These are phyloP conservation scores for Cercospora zeae-maydis DNA, from an alignment of 2,329 filamentous ascomycete genomes.

Conservation along the genomic window DNA sequence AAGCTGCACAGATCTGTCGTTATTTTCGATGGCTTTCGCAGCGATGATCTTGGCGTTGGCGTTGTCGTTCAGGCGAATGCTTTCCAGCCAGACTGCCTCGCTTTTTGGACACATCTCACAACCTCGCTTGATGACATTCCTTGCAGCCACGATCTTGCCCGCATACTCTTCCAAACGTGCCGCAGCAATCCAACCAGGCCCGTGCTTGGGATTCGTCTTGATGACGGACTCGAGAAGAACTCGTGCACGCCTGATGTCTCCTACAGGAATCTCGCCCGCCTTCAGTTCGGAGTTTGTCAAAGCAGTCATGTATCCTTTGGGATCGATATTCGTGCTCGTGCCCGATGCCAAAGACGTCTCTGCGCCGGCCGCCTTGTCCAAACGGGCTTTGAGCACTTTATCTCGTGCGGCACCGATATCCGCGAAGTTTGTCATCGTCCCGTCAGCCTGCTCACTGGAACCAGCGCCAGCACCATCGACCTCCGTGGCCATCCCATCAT, in stretches of 20 bases:
- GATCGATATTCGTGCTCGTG: constrained; percentile 86
- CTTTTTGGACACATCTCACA: constrained; percentile 90
- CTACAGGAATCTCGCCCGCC: constrained; percentile 77
- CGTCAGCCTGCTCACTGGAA: constrained; percentile 58
- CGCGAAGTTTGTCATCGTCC: constrained; percentile 96
- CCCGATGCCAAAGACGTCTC: constrained; percentile 60
- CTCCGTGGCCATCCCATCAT: constrained; percentile 58
- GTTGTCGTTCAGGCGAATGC: constrained; percentile 82
- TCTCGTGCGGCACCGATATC: constrained; percentile 94
- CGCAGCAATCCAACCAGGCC: constrained; percentile 92
- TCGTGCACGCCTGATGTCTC: constrained; percentile 90
- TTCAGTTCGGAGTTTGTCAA: constrained; percentile 76
- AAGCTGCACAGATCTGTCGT: constrained; percentile 78
- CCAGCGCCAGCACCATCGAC: constrained; percentile 38
- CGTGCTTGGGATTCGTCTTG: constrained; percentile 93
- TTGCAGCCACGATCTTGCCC: constrained; percentile 83
- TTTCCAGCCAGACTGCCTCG: constrained; percentile 94
- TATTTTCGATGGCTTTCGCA: constrained; percentile 86
- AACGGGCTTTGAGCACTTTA: constrained; percentile 88
- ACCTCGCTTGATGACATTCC: constrained; percentile 81
- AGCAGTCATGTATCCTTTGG: constrained; percentile 92
- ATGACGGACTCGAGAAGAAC: constrained; percentile 94
- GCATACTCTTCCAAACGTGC: constrained; percentile 89
- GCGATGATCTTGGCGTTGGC: constrained; percentile 95
- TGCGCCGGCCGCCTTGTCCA: constrained; percentile 80